A percentile compares a stretch with the other conserved stretches of the same genome.
Evolutionary conservation across 2,329 filamentous ascomycete genomes (phyloP).

Genomic region (Cladosporium sp.): DNA sequence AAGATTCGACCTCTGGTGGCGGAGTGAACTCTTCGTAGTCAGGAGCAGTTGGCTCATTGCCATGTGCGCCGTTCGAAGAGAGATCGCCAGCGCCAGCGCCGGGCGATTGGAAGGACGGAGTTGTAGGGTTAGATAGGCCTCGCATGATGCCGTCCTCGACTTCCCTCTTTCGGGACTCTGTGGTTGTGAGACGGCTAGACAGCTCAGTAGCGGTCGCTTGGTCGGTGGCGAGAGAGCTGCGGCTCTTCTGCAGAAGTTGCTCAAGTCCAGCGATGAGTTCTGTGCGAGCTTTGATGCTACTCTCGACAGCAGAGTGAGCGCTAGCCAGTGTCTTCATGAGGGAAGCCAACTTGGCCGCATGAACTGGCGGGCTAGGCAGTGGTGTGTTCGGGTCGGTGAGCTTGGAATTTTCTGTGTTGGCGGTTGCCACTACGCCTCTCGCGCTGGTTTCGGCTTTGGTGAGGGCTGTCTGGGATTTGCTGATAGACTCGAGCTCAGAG

Average conservation of each 20-base stretch:
- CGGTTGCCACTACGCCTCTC: constrained; percentile 66
- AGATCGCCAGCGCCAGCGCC: constrained; percentile 18
- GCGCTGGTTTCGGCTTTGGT: constrained; percentile 70
- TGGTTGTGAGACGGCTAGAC: constrained; percentile 64
- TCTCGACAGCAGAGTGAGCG: constrained; percentile 84
- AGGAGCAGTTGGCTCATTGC: constrained; percentile 22
- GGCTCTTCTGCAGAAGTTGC: constrained; percentile 75
- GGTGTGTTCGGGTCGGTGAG: constrained; percentile 69
- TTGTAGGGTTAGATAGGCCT: constrained; percentile 66
- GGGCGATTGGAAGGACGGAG: constrained; percentile 45
- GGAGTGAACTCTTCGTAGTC: constrained; percentile 53
- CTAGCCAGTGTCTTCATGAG: constrained; percentile 86
- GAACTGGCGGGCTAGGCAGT: constrained; percentile 80
- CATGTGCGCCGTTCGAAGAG: constrained; percentile 20
- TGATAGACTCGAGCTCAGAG: constrained; percentile 73
- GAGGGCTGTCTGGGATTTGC: constrained; percentile 70
- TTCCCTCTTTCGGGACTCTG: constrained; percentile 80
- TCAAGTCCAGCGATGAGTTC: constrained; percentile 78
- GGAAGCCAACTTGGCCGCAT: constrained; percentile 84
- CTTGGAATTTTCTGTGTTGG: constrained; percentile 81
- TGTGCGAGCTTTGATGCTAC: constrained; percentile 82
- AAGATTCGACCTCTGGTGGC: constrained; percentile 78
- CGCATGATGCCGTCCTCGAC: constrained; percentile 92
- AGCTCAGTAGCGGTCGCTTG: constrained; percentile 66
- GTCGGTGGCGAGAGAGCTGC: constrained; percentile 68